Base-by-base conservation (phyloP, 2,329 filamentous ascomycete genomes). In the Botrytis cinerea region DNA sequence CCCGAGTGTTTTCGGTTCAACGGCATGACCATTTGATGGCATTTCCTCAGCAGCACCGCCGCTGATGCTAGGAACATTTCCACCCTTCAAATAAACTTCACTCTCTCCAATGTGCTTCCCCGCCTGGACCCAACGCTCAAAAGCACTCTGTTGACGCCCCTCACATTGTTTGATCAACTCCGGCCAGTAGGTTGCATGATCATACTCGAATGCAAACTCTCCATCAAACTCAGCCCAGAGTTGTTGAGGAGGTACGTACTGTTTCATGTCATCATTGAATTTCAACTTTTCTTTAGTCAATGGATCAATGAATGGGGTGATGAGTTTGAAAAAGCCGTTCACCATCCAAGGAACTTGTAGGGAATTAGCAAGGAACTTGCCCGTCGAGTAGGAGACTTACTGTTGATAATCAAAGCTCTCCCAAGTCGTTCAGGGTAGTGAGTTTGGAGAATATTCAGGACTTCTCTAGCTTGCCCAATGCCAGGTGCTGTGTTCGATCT, bases 221-320 rank as follows among this genome's bases (percentile, higher is more conserved):
- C 96, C 95, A 66, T 91, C 90, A 78, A 85, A 86, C 73, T 90
- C 87, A 79, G 90, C 91, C 91, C 94, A 92, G 71, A 99, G 88
- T 82, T 98, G 95, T 79, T 91, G 87, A 12, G 90, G 83, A 8
- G 94, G 94, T 32, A 99, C 92, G 81, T 94, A 94, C 77, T 92
- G 86, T 78, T 87, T 87, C 85, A 97, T 91, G 81, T 97, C 92
- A 82, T 97, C 94, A 85, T 98, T 98, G 87, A 97, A 98, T 85
- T 96, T 97, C 85, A 99, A 91, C 86, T 99, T 99, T 80, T 96
- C 91, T 74, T 93, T 90, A 16, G 96, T 99, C 79, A 95, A 85
- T 12, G 96, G 96, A 83, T 99, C 96, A 84, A 99, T 97, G 84
- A 99, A 98, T 57, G 95, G 94, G 7, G 90, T 94, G 83, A 99